Conservation (phyloP, 805 yeast species). For the Dipodascopsis tothii region DNA sequence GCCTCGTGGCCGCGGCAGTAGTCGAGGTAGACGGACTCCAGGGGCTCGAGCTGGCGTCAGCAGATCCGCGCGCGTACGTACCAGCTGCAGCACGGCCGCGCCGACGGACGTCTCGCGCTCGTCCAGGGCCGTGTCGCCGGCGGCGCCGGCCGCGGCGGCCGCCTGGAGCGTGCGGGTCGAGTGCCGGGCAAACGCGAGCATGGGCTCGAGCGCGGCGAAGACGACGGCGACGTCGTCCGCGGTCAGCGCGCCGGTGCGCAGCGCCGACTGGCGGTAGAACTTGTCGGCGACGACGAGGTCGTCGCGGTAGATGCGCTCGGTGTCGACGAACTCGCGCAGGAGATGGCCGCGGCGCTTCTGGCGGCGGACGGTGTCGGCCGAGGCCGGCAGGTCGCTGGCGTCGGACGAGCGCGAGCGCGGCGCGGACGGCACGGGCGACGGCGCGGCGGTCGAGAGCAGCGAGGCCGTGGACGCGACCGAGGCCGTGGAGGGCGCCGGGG, state of each 20-base stretch:
- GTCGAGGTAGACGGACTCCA: constrained; percentile 31
- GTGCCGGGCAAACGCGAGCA: constrained; percentile 29
- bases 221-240: constrained; percentile 30
- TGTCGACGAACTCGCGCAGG: constrained; percentile 33
- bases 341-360: constrained; percentile 27
- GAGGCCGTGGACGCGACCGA: too few relatives aligned
- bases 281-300: constrained; percentile 33
- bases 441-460: too few relatives aligned
- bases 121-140: constrained; percentile 10
- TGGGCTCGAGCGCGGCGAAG: constrained; percentile 28
- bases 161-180: constrained; percentile 26
- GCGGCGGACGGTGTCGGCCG: neutral
- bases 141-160: constrained; percentile 23
- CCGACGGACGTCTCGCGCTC: constrained; percentile 27
- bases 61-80: neutral
- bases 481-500: neutral
- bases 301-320: constrained; percentile 33
- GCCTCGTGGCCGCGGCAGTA: constrained; percentile 30
- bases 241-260: constrained; percentile 28
- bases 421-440: neutral
- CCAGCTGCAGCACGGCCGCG: constrained; percentile 24
- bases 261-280: constrained; percentile 24
- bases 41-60: constrained; percentile 13
- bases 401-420: neutral
- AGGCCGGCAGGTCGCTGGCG: neutral